Percentiles rank a stretch among this genome's conserved stretches.
Conservation (phyloP, 768 basidiomycete genomes). For the Suillus luteus region DNA sequence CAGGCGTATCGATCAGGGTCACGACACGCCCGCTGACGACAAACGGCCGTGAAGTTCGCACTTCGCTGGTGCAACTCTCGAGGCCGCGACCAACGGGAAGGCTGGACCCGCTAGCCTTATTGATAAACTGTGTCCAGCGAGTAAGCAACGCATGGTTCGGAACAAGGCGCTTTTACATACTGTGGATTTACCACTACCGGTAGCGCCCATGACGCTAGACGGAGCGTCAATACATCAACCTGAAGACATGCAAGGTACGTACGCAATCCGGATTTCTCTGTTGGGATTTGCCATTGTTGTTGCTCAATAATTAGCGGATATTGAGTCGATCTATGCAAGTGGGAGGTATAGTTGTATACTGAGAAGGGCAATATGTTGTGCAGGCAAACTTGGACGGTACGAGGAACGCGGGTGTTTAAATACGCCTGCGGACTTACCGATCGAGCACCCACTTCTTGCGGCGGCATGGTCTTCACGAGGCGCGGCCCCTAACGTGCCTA, state of each 20-base stretch:
- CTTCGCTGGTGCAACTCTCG: constrained; percentile 45
- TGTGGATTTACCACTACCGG: constrained; percentile 40
- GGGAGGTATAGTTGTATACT: background rate
- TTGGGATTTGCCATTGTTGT: constrained; percentile 27
- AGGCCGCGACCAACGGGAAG: constrained; percentile 42
- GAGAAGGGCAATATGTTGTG: constrained; percentile 1
- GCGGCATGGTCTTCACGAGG: constrained; percentile 14
- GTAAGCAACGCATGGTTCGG: background rate
- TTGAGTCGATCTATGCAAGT: background rate
- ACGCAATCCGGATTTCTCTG: constrained; percentile 37
- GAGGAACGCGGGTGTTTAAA: constrained; percentile 6
- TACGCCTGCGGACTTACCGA: constrained; percentile 6
- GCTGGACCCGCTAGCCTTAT: constrained; percentile 43
- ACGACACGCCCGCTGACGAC: constrained; percentile 40
- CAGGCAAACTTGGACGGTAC: background rate
- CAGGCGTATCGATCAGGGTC: constrained; percentile 54
- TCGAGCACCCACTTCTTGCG: constrained; percentile 7
- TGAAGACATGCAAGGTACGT: constrained; percentile 14
- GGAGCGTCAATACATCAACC: background rate
- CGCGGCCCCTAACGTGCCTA: constrained; percentile 2
- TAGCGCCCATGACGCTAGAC: constrained; percentile 35
- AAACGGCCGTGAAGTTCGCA: constrained; percentile 43
- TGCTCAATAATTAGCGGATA: constrained; percentile 4
- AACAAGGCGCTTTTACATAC: constrained; percentile 17
- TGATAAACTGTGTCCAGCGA: constrained; percentile 43